A percentile compares a stretch with the other conserved stretches of the same genome.
These are phyloP conservation scores for Solanum arcanum DNA, from an alignment of 257 asterid species.

Conservation along the genomic window DNA sequence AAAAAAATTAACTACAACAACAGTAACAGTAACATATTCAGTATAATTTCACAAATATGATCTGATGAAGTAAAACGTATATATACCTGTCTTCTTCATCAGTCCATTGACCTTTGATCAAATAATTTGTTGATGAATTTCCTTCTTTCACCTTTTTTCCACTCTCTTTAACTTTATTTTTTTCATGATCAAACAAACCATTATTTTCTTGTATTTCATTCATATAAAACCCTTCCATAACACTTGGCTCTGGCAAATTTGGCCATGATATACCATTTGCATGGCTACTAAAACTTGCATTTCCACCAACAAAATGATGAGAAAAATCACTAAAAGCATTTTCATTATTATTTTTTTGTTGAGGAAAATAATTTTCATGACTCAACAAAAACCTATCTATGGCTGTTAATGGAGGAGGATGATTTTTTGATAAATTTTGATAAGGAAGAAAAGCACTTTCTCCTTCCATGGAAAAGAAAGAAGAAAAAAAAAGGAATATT, in stretches of 20 bases:
- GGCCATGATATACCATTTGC: conserved; percentile 6
- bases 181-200: background rate
- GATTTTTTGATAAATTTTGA: background rate
- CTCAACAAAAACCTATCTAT: conserved; percentile 25
- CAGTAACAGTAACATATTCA: background rate
- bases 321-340: background rate
- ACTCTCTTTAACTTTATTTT: background rate
- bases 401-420: conserved; percentile 17
- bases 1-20: background rate
- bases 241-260: background rate
- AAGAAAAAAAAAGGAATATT: background rate
- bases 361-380: conserved; percentile 5
- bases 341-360: background rate
- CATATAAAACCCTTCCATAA: background rate
- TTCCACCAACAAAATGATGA: background rate
- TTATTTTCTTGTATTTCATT: background rate
- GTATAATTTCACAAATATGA: background rate
- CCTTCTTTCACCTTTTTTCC: conserved; percentile 6
- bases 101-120: conserved; percentile 74
- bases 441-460: background rate
- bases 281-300: background rate
- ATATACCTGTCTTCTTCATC: conserved; percentile 59
- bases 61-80: background rate
- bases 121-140: background rate
- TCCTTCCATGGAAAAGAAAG: conserved; percentile 32